These are phyloP conservation scores for Colletotrichum godetiae DNA, from an alignment of 2,329 filamentous ascomycete species.

Conservation along the genomic window DNA sequence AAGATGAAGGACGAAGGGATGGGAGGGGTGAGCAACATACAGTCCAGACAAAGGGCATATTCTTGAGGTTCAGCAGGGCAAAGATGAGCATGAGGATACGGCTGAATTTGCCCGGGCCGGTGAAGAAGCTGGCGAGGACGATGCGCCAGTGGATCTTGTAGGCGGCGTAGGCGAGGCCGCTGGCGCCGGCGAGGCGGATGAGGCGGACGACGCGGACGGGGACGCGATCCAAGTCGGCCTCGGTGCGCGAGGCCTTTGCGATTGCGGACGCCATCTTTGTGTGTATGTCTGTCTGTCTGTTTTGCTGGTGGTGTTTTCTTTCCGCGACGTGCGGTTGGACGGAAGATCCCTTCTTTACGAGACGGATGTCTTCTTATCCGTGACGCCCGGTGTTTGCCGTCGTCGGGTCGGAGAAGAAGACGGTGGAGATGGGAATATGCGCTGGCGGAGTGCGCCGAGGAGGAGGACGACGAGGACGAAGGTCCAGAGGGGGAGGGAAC, in stretches of 20 bases:
- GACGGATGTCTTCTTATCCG: constrained; percentile 21
- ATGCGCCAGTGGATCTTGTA: constrained; percentile 56
- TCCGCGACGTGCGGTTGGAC: not conserved
- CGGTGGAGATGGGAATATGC: constrained; percentile 33
- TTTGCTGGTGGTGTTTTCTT: not conserved
- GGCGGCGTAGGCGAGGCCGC: constrained; percentile 58
- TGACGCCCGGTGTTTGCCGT: constrained; percentile 11
- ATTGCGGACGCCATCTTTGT: constrained; percentile 20
- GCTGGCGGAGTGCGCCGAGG: constrained; percentile 47
- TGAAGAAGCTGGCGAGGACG: constrained; percentile 57
- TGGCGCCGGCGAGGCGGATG: constrained; percentile 52
- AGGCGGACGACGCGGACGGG: constrained; percentile 44
- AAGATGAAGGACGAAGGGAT: not conserved
- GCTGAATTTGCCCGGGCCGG: constrained; percentile 64
- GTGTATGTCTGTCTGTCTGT: not conserved
- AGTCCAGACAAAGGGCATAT: constrained; percentile 80
- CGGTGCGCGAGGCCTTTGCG: constrained; percentile 37
- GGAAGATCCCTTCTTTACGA: not conserved
- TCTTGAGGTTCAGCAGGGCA: constrained; percentile 77
- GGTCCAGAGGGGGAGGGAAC: constrained; percentile 55
- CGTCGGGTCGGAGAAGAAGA: constrained; percentile 9
- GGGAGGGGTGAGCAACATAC: constrained; percentile 56
- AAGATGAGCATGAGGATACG: constrained; percentile 66
- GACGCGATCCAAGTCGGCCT: constrained; percentile 34
- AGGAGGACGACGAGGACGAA: constrained; percentile 51